Base-by-base conservation (phyloP, 164 flowering plant genomes). In the Aristolochia contorta region DNA sequence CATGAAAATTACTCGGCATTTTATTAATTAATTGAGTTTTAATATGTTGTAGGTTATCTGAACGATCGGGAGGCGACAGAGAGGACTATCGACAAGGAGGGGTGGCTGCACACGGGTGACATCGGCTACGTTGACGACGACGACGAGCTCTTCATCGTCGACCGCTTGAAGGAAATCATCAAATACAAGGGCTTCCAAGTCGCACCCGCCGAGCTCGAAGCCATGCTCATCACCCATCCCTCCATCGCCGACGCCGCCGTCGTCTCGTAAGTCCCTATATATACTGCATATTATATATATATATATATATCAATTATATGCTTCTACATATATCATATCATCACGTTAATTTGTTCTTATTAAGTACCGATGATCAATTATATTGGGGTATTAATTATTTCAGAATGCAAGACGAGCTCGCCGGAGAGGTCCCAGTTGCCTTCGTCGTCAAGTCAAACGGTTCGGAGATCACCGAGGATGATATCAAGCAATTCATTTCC, bases 161-260 rank as follows among this genome's bases (percentile, higher is more conserved):
- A 90, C 58, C 67, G 99, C 6, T 56, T 93, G 45, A 93, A 93
- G 63, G 99, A 93, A 59, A 22, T 93, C 62, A 93, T 93, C 67
- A 93, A 93, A 47, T 90, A 81, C 80, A 93, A 88, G 68, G 99
- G 99, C 0, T 93, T 82, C 67, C 99, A 90, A 45, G 97, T 93
- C 0, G 97, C 99, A 4, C 99, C 97, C 0, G 99, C 96, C 6
- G 99, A 94, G 80, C 86, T 94, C 2, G 99, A 94, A 69, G 92
- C 95, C 0, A 48, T 94, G 71, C 69, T 93, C 20, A 63, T 86
- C 47, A 69, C 75, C 16, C 86, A 90, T 63, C 86, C 91, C 12
- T 54, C 69, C 59, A 78, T 94, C 57, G 72, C 80, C 6, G 97
- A 88, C 69, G 99, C 96, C 2, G 97, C 97, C 14, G 99, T 94